Evolutionary conservation across 2,329 filamentous ascomycete genomes (phyloP), one percentile per base, ranked within the genome.

Genomic region (Didymella arachidicola): DNA sequence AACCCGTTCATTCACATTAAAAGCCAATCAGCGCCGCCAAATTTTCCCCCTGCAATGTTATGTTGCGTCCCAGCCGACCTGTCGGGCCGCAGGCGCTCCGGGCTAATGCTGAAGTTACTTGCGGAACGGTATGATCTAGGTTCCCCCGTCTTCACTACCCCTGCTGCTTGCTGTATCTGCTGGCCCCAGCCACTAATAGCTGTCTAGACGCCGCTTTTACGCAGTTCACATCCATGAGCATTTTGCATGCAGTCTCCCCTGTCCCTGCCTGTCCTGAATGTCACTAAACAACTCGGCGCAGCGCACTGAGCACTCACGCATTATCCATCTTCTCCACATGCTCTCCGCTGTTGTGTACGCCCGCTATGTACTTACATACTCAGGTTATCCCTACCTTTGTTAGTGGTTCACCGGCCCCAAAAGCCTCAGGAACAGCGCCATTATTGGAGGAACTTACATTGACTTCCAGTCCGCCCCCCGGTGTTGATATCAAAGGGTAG

Each of bases 281-380:
- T 62, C 62, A 66, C 66, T 69, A 64, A 61, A 30, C 61, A 36
- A 36, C 60, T 63, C 59, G 63, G 66, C 67, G 69, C 64, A 63
- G 69, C 66, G 67, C 69, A 67, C 67, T 67, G 69, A 65, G 69
- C 72, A 72, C 72, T 70, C 67, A 70, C 67, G 68, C 72, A 72
- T 71, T 70, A 68, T 70, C 67, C 69, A 65, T 66, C 66, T 63
- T 72, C 72, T 74, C 72, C 74, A 76, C 73, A 75, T 68, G 67
- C 71, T 70, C 68, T 71, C 64, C 68, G 66, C 67, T 69, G 62
- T 64, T 62, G 64, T 72, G 64, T 68, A 68, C 63, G 63, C 65
- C 57, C 60, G 64, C 63, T 65, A 62, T 67, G 68, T 65, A 68
- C 69, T 67, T 73, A 72, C 66, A 64, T 67, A 67, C 62, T 63